Evolutionary conservation across 108 stramenopile genomes (phyloP).

Genomic region (Stephanodiscus minutulus): DNA sequence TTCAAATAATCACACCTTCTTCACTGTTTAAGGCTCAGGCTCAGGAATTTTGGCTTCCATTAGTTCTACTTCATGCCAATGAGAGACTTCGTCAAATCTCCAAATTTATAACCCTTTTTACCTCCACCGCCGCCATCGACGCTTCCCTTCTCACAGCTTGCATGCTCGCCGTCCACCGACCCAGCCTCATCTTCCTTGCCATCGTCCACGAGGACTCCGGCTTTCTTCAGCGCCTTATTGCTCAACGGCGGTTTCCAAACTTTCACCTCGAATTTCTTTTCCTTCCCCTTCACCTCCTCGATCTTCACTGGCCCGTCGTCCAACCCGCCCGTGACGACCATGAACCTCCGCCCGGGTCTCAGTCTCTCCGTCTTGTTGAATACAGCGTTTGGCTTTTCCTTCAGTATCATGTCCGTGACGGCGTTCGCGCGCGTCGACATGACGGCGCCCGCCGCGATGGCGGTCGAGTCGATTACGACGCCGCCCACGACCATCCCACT

Average conservation of each 20-base stretch:
- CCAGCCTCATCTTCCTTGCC: neutral
- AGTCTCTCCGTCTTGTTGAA: slow-evolving; percentile 35
- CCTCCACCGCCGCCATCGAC: too few relatives aligned
- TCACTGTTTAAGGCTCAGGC: too few relatives aligned
- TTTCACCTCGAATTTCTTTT: neutral
- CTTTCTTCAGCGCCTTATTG: neutral
- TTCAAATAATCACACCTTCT: too few relatives aligned
- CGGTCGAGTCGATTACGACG: slow-evolving; percentile 54
- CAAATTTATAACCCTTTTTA: too few relatives aligned
- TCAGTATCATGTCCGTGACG: slow-evolving; percentile 36
- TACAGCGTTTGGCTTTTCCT: slow-evolving; percentile 45
- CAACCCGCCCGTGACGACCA: slow-evolving; percentile 47
- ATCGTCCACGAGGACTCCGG: neutral
- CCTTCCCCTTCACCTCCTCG: slow-evolving; percentile 19
- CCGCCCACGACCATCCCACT: slow-evolving; percentile 56
- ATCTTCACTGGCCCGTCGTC: slow-evolving; percentile 44
- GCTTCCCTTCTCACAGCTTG: too few relatives aligned
- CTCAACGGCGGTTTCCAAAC: slow-evolving; percentile 1
- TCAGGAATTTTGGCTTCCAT: too few relatives aligned
- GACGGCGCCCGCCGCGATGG: slow-evolving; percentile 51
- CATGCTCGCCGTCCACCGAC: neutral
- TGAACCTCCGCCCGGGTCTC: slow-evolving; percentile 34
- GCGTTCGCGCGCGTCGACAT: slow-evolving; percentile 38
- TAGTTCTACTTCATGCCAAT: too few relatives aligned
- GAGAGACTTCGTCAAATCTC: too few relatives aligned